phyloP scores from a whole-genome alignment of 1,284 basidiomycete genomes.

The Singerocomus inundabilis region DNA sequence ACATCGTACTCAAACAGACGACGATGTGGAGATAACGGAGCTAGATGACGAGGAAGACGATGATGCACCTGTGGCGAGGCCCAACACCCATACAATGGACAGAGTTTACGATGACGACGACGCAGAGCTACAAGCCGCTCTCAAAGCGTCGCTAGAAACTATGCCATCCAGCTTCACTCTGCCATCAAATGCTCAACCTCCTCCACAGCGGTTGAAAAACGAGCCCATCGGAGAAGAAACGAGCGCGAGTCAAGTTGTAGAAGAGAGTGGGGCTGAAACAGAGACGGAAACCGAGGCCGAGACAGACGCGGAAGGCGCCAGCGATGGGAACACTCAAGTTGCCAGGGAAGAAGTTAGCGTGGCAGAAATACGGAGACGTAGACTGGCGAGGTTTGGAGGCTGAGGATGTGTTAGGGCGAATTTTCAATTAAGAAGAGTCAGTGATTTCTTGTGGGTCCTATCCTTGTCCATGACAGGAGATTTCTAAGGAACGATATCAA shows the following conservation, averaged over 20 bases:
- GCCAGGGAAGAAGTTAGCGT: constrained; percentile 45
- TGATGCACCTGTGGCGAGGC: not conserved
- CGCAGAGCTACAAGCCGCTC: constrained; percentile 78
- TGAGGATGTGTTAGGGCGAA: constrained; percentile 18
- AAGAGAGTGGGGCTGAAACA: constrained; percentile 15
- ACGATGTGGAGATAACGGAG: constrained; percentile 14
- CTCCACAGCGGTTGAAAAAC: constrained; percentile 18
- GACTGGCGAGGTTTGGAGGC: constrained; percentile 75
- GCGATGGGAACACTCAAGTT: constrained; percentile 17
- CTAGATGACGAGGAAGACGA: constrained; percentile 35
- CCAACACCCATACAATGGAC: constrained; percentile 10
- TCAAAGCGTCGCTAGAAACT: constrained; percentile 77
- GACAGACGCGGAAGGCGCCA: constrained; percentile 23
- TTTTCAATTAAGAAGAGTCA: not conserved
- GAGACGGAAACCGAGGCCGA: constrained; percentile 24
- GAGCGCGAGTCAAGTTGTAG: not conserved
- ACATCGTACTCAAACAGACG: constrained; percentile 23
- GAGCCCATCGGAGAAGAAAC: constrained; percentile 20
- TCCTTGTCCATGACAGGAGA: not conserved
- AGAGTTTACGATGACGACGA: constrained; percentile 85
- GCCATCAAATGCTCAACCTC: constrained; percentile 35
- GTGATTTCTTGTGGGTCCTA: too few relatives aligned
- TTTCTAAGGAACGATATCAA: not conserved
- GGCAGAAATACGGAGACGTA: constrained; percentile 75
- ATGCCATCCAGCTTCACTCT: constrained; percentile 54